Evolutionary conservation across 1,284 basidiomycete genomes (phyloP).

Genomic region (Laetiporus sulphureus): DNA sequence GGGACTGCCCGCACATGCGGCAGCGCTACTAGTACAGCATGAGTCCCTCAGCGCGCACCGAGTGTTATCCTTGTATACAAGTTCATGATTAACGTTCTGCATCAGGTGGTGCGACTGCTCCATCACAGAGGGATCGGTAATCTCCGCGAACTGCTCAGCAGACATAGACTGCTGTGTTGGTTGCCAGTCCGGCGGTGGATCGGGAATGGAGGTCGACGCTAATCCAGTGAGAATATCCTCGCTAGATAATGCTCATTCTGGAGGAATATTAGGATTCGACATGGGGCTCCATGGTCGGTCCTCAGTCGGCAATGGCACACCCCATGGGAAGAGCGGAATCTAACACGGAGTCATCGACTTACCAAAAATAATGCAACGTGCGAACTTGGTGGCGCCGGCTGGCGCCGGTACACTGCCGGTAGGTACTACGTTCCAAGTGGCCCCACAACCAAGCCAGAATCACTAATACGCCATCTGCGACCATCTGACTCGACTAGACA

Average conservation of each 20-base stretch:
- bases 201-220: not conserved
- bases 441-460: conserved; percentile 13
- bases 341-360: not conserved
- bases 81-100: conserved; percentile 1
- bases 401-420: conserved; percentile 4
- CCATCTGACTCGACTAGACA: too few relatives aligned
- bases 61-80: conserved; percentile 8
- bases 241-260: not conserved
- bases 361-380: conserved; percentile 12
- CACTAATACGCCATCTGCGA: conserved; percentile 9
- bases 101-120: conserved; percentile 4
- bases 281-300: not conserved
- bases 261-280: conserved; percentile 1
- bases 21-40: conserved; percentile 1
- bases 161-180: conserved; percentile 4
- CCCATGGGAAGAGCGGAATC: not conserved
- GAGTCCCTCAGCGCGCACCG: conserved; percentile 1
- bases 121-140: conserved; percentile 1
- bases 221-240: conserved; percentile 3
- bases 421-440: conserved; percentile 10
- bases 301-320: not conserved
- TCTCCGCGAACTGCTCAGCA: conserved; percentile 1
- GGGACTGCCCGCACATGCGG: not conserved
- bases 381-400: conserved; percentile 9
- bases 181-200: not conserved